phyloP scores from a whole-genome alignment of 2,329 filamentous ascomycete genomes.

The Aplosporella prunicola region DNA sequence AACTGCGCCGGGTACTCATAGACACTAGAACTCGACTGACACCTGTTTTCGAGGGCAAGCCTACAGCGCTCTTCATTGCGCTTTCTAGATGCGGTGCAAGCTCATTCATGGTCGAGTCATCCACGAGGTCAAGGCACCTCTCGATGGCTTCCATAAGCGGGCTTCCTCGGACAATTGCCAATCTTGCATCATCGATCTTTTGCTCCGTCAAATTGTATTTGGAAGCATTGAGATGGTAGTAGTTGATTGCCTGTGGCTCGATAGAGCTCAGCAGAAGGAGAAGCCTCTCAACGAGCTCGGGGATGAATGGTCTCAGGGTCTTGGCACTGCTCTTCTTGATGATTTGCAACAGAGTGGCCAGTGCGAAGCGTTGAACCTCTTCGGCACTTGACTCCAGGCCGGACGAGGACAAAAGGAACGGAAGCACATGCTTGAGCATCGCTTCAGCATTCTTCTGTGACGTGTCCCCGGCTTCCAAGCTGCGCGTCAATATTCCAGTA shows the following conservation, averaged over 20 bases:
- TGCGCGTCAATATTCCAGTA: constrained; percentile 75
- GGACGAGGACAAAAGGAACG: constrained; percentile 80
- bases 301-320: constrained; percentile 68
- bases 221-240: constrained; percentile 78
- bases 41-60: constrained; percentile 88
- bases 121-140: constrained; percentile 73
- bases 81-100: constrained; percentile 64
- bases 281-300: constrained; percentile 70
- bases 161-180: constrained; percentile 71
- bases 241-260: constrained; percentile 84
- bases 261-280: constrained; percentile 76
- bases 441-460: constrained; percentile 57
- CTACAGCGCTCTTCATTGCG: constrained; percentile 76
- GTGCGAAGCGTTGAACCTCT: constrained; percentile 75
- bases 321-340: constrained; percentile 77
- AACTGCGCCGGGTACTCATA: constrained; percentile 68
- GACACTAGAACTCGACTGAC: constrained; percentile 78
- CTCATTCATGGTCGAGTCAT: constrained; percentile 65
- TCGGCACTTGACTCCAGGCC: constrained; percentile 82
- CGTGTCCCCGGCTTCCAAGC: constrained; percentile 68
- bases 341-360: constrained; percentile 74
- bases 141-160: constrained; percentile 91
- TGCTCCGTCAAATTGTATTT: constrained; percentile 79
- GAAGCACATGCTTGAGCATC: constrained; percentile 79
- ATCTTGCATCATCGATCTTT: constrained; percentile 78